A percentile compares a stretch with the other conserved stretches of the same genome.
Evolutionary conservation across 208 protist genomes (phyloP).

Genomic region (Trypanosomatidae sp.): DNA sequence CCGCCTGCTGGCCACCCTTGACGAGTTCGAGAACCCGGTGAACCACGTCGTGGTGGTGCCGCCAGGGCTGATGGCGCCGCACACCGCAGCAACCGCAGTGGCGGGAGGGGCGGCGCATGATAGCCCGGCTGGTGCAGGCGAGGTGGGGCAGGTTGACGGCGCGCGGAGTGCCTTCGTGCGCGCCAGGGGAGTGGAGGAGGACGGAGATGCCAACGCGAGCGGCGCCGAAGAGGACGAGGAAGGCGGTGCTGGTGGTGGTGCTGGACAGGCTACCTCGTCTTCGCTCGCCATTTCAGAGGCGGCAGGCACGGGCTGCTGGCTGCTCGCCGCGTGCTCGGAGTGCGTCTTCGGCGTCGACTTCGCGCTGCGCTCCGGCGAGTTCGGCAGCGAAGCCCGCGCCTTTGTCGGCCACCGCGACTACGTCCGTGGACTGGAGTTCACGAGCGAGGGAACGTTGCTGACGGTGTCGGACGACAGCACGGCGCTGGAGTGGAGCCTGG

Average conservation of each 20-base stretch:
- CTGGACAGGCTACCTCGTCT: neutral
- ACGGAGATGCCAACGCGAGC: neutral
- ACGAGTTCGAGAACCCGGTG: slow-evolving; percentile 85
- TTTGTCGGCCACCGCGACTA: slow-evolving; percentile 81
- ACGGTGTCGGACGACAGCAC: slow-evolving; percentile 85
- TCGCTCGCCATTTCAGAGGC: slow-evolving; percentile 6
- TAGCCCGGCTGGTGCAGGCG: slow-evolving; percentile 2
- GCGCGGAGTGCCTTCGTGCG: neutral
- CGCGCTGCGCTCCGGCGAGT: slow-evolving; percentile 31
- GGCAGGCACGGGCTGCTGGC: slow-evolving; percentile 40
- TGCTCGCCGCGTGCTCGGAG: slow-evolving; percentile 82
- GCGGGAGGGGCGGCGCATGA: too few species aligned
- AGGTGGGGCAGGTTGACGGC: neutral
- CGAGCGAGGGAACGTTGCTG: slow-evolving; percentile 47
- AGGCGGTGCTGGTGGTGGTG: neutral
- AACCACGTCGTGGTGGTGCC: slow-evolving; percentile 77
- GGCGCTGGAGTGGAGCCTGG: slow-evolving; percentile 68
- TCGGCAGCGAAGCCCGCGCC: slow-evolving; percentile 42
- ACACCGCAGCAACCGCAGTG: neutral
- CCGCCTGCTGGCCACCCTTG: slow-evolving; percentile 65
- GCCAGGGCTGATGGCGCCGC: slow-evolving; percentile 14
- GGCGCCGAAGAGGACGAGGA: neutral
- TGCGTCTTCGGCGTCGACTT: slow-evolving; percentile 75
- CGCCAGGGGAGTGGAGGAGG: neutral
- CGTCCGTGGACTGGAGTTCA: slow-evolving; percentile 81